phyloP scores from a whole-genome alignment of 805 yeast species.

The Yarrowia keelungensis region DNA sequence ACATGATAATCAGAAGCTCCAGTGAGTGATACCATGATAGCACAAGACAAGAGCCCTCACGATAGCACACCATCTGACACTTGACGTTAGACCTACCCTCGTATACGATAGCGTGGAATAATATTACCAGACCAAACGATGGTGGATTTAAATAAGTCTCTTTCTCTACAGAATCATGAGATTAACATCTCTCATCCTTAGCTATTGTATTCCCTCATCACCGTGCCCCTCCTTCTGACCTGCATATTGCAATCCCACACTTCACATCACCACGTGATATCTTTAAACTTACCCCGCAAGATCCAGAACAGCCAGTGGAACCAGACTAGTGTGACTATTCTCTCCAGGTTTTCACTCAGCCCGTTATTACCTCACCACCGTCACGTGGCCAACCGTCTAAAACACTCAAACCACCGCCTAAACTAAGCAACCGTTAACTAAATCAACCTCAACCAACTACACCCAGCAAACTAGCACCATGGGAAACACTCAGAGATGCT shows the following conservation, averaged over 20 bases:
- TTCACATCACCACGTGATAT: constrained; percentile 24
- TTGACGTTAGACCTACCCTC: neutral
- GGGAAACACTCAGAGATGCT: constrained; percentile 47
- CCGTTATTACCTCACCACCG: neutral
- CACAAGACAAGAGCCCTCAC: too few relatives aligned
- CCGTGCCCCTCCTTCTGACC: neutral
- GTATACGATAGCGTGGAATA: neutral
- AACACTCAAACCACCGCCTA: neutral
- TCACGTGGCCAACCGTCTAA: neutral
- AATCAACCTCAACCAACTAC: neutral
- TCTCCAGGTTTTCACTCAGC: neutral
- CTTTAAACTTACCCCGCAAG: constrained; percentile 36
- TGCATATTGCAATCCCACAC: neutral
- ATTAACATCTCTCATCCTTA: too few relatives aligned
- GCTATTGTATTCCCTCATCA: neutral
- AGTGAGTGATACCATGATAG: too few relatives aligned
- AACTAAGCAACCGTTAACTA: neutral
- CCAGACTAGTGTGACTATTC: constrained; percentile 1
- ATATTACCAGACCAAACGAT: neutral
- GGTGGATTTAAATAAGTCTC: too few relatives aligned
- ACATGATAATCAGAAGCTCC: neutral
- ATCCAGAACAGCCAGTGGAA: neutral
- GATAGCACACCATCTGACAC: neutral
- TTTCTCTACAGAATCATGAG: too few relatives aligned
- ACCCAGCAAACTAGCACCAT: neutral